Conservation (phyloP, 345 rosid genomes). For the Melaleuca quinquenervia region DNA sequence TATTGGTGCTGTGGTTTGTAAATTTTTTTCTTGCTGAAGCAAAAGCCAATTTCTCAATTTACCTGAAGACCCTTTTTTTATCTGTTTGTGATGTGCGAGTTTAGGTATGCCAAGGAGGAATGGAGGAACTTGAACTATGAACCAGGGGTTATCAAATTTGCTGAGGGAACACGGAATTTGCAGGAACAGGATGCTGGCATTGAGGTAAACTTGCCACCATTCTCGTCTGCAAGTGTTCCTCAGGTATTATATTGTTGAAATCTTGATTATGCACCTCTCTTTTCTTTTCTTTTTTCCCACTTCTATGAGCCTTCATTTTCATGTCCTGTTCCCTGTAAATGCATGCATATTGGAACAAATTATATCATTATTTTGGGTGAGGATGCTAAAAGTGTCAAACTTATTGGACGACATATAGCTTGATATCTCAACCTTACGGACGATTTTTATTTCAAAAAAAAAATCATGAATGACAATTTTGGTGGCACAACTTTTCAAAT, state of each 20-base stretch:
- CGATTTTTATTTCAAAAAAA: neutral
- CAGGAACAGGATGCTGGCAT: constrained; percentile 1
- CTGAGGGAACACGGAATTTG: constrained; percentile 15
- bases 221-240: constrained; percentile 72
- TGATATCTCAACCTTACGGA: neutral
- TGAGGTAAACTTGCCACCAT: constrained; percentile 49
- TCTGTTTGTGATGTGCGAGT: neutral
- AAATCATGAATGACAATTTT: neutral
- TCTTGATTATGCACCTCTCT: neutral
- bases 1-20: neutral
- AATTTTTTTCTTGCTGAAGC: neutral
- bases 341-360: neutral
- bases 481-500: neutral
- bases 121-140: constrained; percentile 53
- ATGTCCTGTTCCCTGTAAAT: neutral
- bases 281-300: neutral
- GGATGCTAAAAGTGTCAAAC: neutral
- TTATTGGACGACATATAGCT: neutral
- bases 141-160: constrained; percentile 42
- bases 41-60: neutral
- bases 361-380: neutral
- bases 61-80: neutral
- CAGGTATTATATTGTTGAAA: constrained; percentile 22
- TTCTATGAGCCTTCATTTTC: neutral
- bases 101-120: constrained; percentile 23